Conservation (phyloP, 345 rosid species). For the Cardamine chenopodiifolia region DNA sequence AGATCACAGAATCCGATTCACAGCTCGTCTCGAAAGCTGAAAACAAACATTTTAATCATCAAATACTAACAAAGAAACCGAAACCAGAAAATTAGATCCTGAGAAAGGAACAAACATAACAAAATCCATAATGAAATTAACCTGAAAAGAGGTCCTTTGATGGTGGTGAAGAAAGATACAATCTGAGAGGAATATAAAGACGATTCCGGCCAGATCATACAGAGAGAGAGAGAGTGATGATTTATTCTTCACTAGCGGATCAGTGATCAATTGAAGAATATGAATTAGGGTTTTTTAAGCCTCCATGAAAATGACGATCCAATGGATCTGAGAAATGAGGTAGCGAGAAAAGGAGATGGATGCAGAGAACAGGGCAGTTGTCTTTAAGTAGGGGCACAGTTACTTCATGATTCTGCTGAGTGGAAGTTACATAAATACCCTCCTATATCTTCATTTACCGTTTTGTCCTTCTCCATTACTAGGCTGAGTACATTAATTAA, state of each 20-base stretch:
- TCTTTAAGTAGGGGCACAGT: constrained; percentile 35
- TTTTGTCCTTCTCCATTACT: constrained; percentile 9
- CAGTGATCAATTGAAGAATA: neutral
- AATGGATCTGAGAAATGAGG: constrained; percentile 42
- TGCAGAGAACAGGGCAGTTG: constrained; percentile 29
- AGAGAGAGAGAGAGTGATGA: neutral
- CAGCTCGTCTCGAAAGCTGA: constrained; percentile 30
- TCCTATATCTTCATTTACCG: neutral
- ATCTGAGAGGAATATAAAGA: neutral
- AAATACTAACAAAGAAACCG: neutral
- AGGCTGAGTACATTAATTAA: neutral
- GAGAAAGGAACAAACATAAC: neutral
- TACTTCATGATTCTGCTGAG: constrained; percentile 19
- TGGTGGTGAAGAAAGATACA: neutral
- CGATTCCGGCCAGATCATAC: constrained; percentile 12
- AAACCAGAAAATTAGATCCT: neutral
- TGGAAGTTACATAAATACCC: neutral
- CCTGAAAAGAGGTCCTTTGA: constrained; percentile 14
- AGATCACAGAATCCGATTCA: constrained; percentile 19
- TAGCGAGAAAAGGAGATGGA: constrained; percentile 8
- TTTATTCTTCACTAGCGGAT: neutral
- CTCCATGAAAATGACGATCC: constrained; percentile 36
- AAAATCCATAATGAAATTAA: constrained; percentile 25
- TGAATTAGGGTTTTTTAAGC: constrained; percentile 38
- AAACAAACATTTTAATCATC: constrained; percentile 21